phyloP scores from a whole-genome alignment of 768 basidiomycete species.

The Jaapia argillacea region DNA sequence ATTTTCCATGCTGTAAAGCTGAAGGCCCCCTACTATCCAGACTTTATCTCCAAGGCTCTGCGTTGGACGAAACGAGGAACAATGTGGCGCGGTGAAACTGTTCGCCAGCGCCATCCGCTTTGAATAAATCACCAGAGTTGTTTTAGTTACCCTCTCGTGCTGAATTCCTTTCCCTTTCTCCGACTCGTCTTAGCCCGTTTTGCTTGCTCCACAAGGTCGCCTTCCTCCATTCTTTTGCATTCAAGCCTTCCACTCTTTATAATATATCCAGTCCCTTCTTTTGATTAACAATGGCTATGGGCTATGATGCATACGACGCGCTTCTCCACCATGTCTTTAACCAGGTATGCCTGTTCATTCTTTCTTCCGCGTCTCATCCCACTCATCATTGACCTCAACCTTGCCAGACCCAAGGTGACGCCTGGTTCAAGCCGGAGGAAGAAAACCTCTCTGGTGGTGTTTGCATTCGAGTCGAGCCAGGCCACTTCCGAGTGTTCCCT shows the following conservation, averaged over 20 bases:
- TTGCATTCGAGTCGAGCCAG: constrained; percentile 58
- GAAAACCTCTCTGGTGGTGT: constrained; percentile 77
- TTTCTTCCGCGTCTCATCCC: not conserved
- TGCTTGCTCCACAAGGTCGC: not conserved
- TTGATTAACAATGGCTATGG: constrained; percentile 34
- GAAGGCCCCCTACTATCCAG: too few relatives aligned
- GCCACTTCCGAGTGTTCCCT: constrained; percentile 73
- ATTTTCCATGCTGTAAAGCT: too few relatives aligned
- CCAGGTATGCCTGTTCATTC: constrained; percentile 52
- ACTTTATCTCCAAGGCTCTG: too few relatives aligned
- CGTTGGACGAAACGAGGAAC: too few relatives aligned
- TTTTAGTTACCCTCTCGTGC: too few relatives aligned
- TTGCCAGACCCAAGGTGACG: constrained; percentile 66
- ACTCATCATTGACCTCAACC: constrained; percentile 12
- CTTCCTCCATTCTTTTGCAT: not conserved
- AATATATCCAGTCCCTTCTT: too few relatives aligned
- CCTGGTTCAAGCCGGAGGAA: constrained; percentile 81
- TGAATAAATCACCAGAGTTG: too few relatives aligned
- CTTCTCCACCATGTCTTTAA: constrained; percentile 74
- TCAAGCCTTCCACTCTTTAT: not conserved
- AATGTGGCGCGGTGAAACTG: too few relatives aligned
- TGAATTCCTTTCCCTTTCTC: not conserved
- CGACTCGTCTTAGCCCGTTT: not conserved
- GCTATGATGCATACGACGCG: constrained; percentile 77
- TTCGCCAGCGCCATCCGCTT: too few relatives aligned